Evolutionary conservation across 2,329 filamentous ascomycete genomes (phyloP).

Genomic region (Penicillium sp.): DNA sequence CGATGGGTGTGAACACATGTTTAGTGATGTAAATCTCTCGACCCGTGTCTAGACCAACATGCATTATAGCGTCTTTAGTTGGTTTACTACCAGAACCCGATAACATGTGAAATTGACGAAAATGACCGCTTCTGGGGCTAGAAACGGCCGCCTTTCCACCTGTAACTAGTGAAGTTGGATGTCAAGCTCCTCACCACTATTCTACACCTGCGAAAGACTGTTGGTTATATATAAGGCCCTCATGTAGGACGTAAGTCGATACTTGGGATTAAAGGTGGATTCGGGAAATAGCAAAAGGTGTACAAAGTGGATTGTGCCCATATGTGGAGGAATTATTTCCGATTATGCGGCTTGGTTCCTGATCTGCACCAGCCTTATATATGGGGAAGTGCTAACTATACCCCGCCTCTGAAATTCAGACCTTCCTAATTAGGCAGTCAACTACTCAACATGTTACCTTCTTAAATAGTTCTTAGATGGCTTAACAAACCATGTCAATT

Average conservation of each 20-base stretch:
- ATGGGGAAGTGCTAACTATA: no score
- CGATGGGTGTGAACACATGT: not conserved
- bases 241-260: not conserved
- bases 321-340: not conserved
- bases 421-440: no score
- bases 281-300: not conserved
- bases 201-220: not conserved
- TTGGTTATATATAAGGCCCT: not conserved
- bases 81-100: no score
- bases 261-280: not conserved
- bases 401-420: no score
- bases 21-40: not conserved
- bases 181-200: not conserved
- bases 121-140: not conserved
- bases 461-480: no score
- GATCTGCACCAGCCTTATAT: not conserved
- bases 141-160: not conserved
- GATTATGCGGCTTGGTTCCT: not conserved
- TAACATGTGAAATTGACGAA: not conserved
- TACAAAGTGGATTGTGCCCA: not conserved
- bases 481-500: no score
- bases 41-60: not conserved
- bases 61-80: not conserved
- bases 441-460: no score
- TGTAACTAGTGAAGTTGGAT: not conserved